These are phyloP conservation scores for Tolypocladium cylindrosporum DNA, from an alignment of 2,329 filamentous ascomycete species.

Conservation along the genomic window DNA sequence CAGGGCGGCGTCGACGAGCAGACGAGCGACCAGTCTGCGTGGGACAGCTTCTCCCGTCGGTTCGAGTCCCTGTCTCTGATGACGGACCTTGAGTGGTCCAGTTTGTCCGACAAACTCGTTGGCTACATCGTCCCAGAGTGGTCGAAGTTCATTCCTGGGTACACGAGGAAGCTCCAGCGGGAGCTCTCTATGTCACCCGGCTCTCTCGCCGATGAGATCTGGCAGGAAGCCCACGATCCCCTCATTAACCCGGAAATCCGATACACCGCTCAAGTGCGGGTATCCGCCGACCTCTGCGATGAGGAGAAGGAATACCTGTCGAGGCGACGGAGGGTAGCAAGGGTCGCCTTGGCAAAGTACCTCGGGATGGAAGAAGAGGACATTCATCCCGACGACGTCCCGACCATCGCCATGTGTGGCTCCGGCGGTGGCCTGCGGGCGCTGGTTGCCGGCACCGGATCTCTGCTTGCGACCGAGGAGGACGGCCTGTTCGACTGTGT, in stretches of 20 bases:
- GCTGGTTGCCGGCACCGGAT: constrained; percentile 82
- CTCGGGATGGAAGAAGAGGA: constrained; percentile 67
- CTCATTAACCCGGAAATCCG: constrained; percentile 77
- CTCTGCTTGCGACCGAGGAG: constrained; percentile 73
- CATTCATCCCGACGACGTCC: constrained; percentile 88
- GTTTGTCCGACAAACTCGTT: constrained; percentile 49
- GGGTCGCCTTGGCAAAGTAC: constrained; percentile 70
- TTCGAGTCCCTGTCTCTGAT: constrained; percentile 45
- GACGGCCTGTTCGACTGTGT: constrained; percentile 87
- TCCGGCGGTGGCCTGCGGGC: constrained; percentile 87
- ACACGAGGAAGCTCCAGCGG: constrained; percentile 71
- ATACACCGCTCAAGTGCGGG: constrained; percentile 70
- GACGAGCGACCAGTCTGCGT: constrained; percentile 28
- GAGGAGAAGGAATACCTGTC: constrained; percentile 71
- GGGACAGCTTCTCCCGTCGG: constrained; percentile 34
- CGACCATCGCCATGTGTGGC: constrained; percentile 85
- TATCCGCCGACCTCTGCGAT: constrained; percentile 70
- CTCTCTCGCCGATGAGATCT: constrained; percentile 85
- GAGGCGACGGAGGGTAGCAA: constrained; percentile 58
- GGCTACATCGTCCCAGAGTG: constrained; percentile 72
- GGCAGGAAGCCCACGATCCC: constrained; percentile 81
- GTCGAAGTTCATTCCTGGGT: constrained; percentile 66
- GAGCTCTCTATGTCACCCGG: constrained; percentile 83
- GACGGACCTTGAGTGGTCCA: constrained; percentile 45
- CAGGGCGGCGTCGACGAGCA: constrained; percentile 7